Conservation (phyloP, 208 protist genomes). For the Tritrichomonas musculus region DNA sequence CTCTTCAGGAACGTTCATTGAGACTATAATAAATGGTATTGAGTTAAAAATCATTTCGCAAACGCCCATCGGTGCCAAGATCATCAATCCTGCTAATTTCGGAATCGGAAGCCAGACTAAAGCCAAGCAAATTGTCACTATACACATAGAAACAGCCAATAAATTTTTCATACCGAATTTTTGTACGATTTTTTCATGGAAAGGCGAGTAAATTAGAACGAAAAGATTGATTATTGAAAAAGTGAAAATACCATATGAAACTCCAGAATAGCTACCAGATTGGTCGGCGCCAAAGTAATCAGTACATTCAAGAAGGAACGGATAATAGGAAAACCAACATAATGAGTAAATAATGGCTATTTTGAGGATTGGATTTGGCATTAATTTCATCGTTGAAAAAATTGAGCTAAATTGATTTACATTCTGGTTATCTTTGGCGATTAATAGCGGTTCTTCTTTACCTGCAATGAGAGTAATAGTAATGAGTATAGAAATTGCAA, state of each 20-base stretch:
- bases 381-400: background rate
- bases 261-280: background rate
- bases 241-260: background rate
- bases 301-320: background rate
- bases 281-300: background rate
- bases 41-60: background rate
- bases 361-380: background rate
- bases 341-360: background rate
- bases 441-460: background rate
- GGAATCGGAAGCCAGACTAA: background rate
- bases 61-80: background rate
- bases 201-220: background rate
- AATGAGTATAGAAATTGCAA: background rate
- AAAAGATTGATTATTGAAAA: background rate
- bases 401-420: background rate
- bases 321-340: background rate
- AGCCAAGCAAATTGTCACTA: background rate
- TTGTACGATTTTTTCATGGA: background rate
- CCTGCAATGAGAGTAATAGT: background rate
- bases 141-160: background rate
- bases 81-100: background rate
- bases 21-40: background rate
- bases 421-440: background rate
- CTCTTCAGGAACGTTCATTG: background rate
- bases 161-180: background rate